phyloP scores from a whole-genome alignment of 2,329 filamentous ascomycete genomes.

The Hypoxylon sp. region DNA sequence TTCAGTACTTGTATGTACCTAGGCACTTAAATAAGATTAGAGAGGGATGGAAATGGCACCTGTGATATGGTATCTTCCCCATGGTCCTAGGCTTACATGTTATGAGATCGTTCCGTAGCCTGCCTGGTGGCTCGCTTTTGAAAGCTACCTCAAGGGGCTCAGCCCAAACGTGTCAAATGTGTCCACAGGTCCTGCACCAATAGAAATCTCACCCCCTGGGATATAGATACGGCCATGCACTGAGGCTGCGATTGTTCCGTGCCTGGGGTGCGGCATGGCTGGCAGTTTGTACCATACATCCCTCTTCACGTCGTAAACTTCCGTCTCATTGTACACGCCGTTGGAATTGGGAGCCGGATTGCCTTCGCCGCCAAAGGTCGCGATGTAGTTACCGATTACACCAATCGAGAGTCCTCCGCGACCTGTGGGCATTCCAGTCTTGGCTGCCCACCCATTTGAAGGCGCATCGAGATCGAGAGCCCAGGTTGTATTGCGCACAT shows the following conservation, averaged over 20 bases:
- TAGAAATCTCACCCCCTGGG: constrained; percentile 15
- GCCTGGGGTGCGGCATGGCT: constrained; percentile 32
- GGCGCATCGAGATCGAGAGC: constrained; percentile 52
- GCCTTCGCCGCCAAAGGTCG: constrained; percentile 34
- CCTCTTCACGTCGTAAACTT: constrained; percentile 27
- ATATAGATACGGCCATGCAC: constrained; percentile 33
- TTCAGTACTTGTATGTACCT: no score
- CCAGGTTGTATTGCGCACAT: constrained; percentile 56
- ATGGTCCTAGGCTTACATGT: no score
- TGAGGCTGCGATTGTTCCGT: constrained; percentile 29
- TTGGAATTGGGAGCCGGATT: constrained; percentile 29
- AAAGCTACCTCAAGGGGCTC: no score
- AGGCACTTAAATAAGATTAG: no score
- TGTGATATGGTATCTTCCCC: no score
- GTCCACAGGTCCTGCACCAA: constrained; percentile 16
- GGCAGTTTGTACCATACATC: constrained; percentile 24
- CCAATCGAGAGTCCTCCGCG: constrained; percentile 53
- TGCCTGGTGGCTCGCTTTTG: no score
- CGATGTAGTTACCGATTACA: constrained; percentile 31
- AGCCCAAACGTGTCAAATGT: constrained; percentile 30
- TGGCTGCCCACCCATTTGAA: constrained; percentile 51
- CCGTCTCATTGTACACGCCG: constrained; percentile 30
- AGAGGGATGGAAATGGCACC: no score
- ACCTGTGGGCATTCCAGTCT: constrained; percentile 56
- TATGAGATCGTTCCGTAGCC: no score